Base-by-base conservation (phyloP, 139 green algal species). In the Marvania coccoides region DNA sequence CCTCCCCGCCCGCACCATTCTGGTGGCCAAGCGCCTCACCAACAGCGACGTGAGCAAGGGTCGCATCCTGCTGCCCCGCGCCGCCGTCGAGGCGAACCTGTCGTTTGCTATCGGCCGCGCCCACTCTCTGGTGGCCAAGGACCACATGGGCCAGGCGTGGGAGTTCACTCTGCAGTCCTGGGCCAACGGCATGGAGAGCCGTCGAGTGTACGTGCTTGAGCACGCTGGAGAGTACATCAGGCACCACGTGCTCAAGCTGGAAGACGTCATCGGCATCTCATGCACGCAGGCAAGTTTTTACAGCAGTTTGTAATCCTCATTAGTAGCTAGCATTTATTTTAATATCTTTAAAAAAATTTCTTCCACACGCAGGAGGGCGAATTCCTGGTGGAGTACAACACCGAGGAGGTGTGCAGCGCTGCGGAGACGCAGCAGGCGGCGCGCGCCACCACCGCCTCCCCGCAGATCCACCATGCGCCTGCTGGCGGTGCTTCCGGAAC, bases 201-300 rank as follows among this genome's bases (percentile, higher is more conserved):
- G 83, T 38, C 81, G 83, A 0, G 85, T 91, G 56, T 91, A 88
- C 23, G 85, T 91, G 57, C 56, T 91, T 61, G 85, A 91, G 71
- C 79, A 86, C 42, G 78, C 84, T 2, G 74, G 58, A 6, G 71
- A 78, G 23, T 78, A 65, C 45, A 47, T 78, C 40, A 69, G 71
- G 31, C 35, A 57, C n/a, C 71, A 87, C 30, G 42, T 51, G 36
- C 67, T 91, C 5, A 65, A 54, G 2, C 47, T 69, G 4, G 84
- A 85, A 6, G 81, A 91, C 62, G 77, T 80, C 33, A 63, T 91
- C 39, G 85, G 81, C 47, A 66, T 91, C 23, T 76, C 78, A 40
- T 70, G 61, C 33, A 63, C 71, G 6, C 42, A 53, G 23, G 63
- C 59, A 34, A 60, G 61, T 0, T 1, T 19, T n/a, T n/a, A n/a